Evolutionary conservation across 768 basidiomycete species (phyloP), one percentile per base, ranked within the genome.

Genomic region (Tremella fuciformis): DNA sequence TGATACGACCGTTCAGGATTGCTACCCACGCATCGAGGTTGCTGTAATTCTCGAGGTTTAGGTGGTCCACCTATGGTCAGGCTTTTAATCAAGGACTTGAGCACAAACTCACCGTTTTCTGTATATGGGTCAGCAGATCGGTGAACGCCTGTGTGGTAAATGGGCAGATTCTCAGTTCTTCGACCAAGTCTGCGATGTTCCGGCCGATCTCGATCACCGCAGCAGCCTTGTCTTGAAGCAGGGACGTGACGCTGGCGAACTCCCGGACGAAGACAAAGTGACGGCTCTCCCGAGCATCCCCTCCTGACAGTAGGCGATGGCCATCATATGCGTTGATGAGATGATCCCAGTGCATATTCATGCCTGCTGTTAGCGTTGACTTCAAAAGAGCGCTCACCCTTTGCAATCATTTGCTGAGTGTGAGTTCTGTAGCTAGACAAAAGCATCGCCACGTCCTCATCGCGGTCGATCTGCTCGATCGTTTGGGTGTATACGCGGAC

Each of bases 401-500:
- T 86, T 8, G 82, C 82, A 60, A 98, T 88, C 90, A 97, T 94
- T 73, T 89, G 81, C 78, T 97, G 93, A 0, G 87, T 86, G 64
- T 93, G 89, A 70, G 90, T 91, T 63, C 92, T 83, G 73, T 92
- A 92, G 78, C 94, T 91, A 16, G 93, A 94, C 1, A 97, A 87
- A 40, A 99, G 81, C 83, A 90, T 90, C 75, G 91, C 89, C 66
- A 97, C 92, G 2, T 86, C 91, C 76, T 87, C 87, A 75, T 97
- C 90, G 42, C 82, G 83, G 74, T 96, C 88, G 67, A 98, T 87
- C 67, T 97, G 79, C 74, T 91, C 90, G 74, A 96, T 79, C 0
- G 91, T 96, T 80, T 99, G 96, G 18, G 88, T 88, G 78, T 99
- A 98, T 25, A 91, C 97, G 75, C 93, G 81, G n/a, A 98, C 91